Percentiles rank a stretch among this genome's conserved stretches.
These are phyloP conservation scores for Beauveria brongniartii DNA, from an alignment of 2,329 filamentous ascomycete genomes.

Conservation along the genomic window DNA sequence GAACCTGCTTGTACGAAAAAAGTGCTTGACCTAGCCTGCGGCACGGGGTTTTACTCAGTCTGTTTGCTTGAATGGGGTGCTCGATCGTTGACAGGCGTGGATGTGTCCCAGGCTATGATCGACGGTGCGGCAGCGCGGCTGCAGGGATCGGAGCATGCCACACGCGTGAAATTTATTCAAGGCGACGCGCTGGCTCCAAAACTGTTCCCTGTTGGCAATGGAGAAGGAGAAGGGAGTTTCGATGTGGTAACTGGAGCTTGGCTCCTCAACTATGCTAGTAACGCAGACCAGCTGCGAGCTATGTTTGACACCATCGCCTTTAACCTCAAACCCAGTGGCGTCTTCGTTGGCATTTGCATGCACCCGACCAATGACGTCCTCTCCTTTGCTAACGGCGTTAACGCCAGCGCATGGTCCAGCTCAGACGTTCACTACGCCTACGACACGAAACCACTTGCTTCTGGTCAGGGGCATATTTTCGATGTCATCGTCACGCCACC, in stretches of 20 bases:
- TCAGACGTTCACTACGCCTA: neutral
- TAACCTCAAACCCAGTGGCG: slow-evolving; percentile 11
- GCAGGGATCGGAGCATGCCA: neutral
- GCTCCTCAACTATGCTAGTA: slow-evolving; percentile 13
- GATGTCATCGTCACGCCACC: neutral
- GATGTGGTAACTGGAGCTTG: slow-evolving; percentile 6
- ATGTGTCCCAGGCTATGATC: slow-evolving; percentile 7
- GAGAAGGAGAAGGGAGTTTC: neutral
- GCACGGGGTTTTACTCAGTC: slow-evolving; percentile 8
- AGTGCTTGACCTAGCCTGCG: slow-evolving; percentile 8
- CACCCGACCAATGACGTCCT: slow-evolving; percentile 8
- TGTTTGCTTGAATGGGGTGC: slow-evolving; percentile 9
- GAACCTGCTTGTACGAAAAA: neutral
- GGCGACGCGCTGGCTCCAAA: neutral
- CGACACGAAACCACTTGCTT: neutral
- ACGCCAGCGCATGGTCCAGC: neutral
- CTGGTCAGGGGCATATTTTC: neutral
- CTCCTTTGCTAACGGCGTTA: neutral
- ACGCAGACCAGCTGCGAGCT: neutral
- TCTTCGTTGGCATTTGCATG: slow-evolving; percentile 11
- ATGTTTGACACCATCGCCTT: slow-evolving; percentile 12
- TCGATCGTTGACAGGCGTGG: neutral
- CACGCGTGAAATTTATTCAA: neutral
- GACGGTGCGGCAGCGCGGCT: neutral
- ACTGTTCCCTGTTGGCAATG: neutral